Evolutionary conservation across 805 yeast genomes (phyloP), one percentile per base, ranked within the genome.

Genomic region (Pachysolen tannophilus): DNA sequence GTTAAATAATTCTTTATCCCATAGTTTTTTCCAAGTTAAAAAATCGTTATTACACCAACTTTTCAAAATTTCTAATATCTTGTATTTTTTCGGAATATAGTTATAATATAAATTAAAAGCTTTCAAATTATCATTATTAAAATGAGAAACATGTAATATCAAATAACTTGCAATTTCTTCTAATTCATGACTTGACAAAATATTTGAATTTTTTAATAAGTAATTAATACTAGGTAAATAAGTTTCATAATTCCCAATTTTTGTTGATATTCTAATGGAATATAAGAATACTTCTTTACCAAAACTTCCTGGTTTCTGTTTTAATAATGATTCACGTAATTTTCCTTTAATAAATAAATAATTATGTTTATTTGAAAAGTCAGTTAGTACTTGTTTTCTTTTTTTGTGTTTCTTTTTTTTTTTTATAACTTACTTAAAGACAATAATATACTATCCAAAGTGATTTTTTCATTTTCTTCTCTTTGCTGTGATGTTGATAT

Each of bases 291-390:
- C 78, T n/a, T 53, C 49, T 32, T 57, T 60, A 8, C 65, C 48
- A 37, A 73, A 70, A 20, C 50, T 52, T 30, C 56, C 58, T 0
- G 69, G 58, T 11, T 46, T 42, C 4, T 50, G 36, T n/a, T 57
- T 47, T 14, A 78, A 48, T 23, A 75, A 46, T 7, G 80, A 71
- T 46, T 78, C 83, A 29, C 84, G 48, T 13, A 78, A 55, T 38
- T 74, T 75, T 26, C 83, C 50, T 20, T 14, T 15, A 38, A 36
- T 17, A 18, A 24, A 32, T 11, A 39, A 33, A 3, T n/a, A n/a
- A n/a, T n/a, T n/a, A n/a, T n/a, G n/a, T n/a, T n/a, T n/a, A n/a
- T n/a, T n/a, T n/a, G 8, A 29, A 11, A n/a, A n/a, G n/a, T n/a
- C n/a, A n/a, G n/a, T n/a, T n/a, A n/a, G n/a, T n/a, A n/a, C n/a